These are phyloP conservation scores for Oryza glaberrima DNA, from an alignment of 176 grass and related monocot genomes.

Conservation along the genomic window DNA sequence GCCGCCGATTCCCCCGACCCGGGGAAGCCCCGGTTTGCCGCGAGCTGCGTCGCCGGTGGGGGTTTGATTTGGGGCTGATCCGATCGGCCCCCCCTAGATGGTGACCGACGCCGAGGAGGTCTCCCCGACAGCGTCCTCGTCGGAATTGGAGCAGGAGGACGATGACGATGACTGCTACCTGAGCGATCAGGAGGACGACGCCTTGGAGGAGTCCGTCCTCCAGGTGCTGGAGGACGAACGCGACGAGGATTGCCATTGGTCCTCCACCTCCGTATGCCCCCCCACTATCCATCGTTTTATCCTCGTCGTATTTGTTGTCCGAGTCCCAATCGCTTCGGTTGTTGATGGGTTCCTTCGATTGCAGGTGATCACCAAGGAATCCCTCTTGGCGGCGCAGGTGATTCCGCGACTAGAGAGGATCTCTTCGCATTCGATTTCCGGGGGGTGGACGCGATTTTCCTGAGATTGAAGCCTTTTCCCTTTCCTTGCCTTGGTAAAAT, in stretches of 20 bases:
- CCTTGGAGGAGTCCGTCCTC: conserved; percentile 78
- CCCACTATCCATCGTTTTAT: not conserved
- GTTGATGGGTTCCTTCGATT: conserved; percentile 38
- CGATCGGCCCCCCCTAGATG: conserved; percentile 45
- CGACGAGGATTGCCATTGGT: conserved; percentile 82
- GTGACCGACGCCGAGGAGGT: conserved; percentile 46
- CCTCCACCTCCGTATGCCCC: conserved; percentile 54
- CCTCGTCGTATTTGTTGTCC: not conserved
- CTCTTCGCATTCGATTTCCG: conserved; percentile 31
- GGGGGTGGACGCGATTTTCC: conserved; percentile 22
- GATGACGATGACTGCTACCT: conserved; percentile 82
- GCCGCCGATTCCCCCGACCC: conserved; percentile 25
- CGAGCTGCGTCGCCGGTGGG: not conserved
- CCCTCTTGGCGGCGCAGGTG: conserved; percentile 85
- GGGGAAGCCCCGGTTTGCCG: conserved; percentile 20
- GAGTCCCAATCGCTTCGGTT: not conserved
- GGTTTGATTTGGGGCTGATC: conserved; percentile 50
- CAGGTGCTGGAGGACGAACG: conserved; percentile 68
- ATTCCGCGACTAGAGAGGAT: not conserved
- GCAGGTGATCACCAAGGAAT: conserved; percentile 97
- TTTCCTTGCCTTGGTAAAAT: not conserved
- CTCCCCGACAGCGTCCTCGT: conserved; percentile 39
- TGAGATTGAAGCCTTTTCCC: not conserved
- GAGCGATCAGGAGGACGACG: conserved; percentile 77
- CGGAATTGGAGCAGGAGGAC: conserved; percentile 72